phyloP scores from a whole-genome alignment of 164 flowering plant species.

The Kingdonia uniflora region DNA sequence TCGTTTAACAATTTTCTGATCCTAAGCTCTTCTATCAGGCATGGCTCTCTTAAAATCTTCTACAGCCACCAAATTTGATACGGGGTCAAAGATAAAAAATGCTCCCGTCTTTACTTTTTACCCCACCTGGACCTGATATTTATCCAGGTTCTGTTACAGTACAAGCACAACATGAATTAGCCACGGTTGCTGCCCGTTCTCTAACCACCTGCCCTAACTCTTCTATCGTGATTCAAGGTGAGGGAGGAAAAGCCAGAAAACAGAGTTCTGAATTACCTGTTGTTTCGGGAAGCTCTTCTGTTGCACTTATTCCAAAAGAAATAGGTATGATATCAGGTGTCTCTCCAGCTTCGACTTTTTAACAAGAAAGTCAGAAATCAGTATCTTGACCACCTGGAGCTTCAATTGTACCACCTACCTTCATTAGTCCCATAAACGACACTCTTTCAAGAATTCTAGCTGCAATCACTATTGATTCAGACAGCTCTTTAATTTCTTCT shows the following conservation, averaged over 20 bases:
- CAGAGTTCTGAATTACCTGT: no score
- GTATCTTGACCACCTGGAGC: constrained; percentile 11
- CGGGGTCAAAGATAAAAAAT: constrained; percentile 15
- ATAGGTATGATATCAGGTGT: constrained; percentile 3
- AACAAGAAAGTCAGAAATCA: constrained; percentile 11
- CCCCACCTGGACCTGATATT: constrained; percentile 18
- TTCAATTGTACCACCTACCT: constrained; percentile 15
- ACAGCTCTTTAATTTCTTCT: constrained; percentile 4
- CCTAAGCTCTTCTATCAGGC: constrained; percentile 2
- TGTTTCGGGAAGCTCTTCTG: constrained; percentile 6
- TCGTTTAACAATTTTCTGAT: background rate
- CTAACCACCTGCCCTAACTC: background rate
- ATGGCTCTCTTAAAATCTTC: constrained; percentile 19
- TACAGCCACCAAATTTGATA: constrained; percentile 19
- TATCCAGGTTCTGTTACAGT: constrained; percentile 10
- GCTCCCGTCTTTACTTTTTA: constrained; percentile 7
- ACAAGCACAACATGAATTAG: constrained; percentile 16
- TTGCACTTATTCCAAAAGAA: constrained; percentile 6
- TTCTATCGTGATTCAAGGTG: no score
- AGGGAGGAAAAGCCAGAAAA: constrained; percentile 39
- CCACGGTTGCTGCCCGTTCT: constrained; percentile 11
- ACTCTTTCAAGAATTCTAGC: constrained; percentile 9
- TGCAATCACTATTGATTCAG: constrained; percentile 8
- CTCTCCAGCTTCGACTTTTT: constrained; percentile 3
- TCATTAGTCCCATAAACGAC: constrained; percentile 10